phyloP scores from a whole-genome alignment of 108 stramenopile genomes.

The Schizochytrium sp. region DNA sequence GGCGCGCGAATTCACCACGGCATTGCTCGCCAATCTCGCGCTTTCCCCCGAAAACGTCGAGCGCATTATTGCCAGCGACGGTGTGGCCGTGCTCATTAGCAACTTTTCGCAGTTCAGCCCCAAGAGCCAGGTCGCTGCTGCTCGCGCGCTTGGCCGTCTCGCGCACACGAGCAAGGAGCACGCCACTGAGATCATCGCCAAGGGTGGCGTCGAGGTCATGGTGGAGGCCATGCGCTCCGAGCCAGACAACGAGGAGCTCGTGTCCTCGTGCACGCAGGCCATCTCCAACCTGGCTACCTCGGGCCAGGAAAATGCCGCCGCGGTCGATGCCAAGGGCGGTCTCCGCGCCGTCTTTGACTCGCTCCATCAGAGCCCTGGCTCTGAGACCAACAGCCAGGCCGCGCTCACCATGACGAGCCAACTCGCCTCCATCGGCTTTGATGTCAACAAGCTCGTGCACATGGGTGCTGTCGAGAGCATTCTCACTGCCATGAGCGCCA shows the following conservation, averaged over 20 bases:
- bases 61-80: neutral
- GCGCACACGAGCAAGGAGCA: neutral
- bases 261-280: neutral
- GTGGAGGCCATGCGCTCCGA: neutral
- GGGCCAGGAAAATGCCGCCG: neutral
- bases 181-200: neutral
- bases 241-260: conserved; percentile 4
- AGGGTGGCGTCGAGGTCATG: neutral
- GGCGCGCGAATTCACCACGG: conserved; percentile 15
- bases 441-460: neutral
- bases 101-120: neutral
- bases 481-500: neutral
- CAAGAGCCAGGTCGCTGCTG: neutral
- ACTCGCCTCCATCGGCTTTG: conserved; percentile 2
- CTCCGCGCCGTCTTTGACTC: neutral
- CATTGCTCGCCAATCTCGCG: conserved; percentile 19
- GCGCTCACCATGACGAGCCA: neutral
- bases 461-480: conserved; percentile 10
- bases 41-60: conserved; percentile 7
- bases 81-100: neutral
- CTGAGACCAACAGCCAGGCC: neutral
- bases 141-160: conserved; percentile 19
- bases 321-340: neutral
- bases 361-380: neutral
- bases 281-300: conserved; percentile 4